These are phyloP conservation scores for Cutaneotrichosporon cutaneum DNA, from an alignment of 1,284 basidiomycete genomes.

Conservation along the genomic window DNA sequence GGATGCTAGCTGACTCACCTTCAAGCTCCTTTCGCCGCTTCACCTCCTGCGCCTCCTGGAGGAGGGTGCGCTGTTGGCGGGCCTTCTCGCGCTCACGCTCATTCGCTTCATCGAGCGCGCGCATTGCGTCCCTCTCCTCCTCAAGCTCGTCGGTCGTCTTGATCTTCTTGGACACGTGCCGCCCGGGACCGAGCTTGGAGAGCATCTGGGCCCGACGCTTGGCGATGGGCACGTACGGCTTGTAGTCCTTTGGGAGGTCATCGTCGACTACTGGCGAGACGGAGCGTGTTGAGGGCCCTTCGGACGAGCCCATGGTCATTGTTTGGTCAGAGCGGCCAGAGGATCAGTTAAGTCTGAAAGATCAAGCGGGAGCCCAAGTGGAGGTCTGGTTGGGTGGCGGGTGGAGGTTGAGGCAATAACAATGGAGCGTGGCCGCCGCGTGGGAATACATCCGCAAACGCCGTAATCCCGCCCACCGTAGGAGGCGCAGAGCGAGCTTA, in stretches of 20 bases:
- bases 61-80: conserved; percentile 75
- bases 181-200: conserved; percentile 59
- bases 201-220: conserved; percentile 40
- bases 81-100: conserved; percentile 58
- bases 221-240: conserved; percentile 23
- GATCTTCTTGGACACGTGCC: conserved; percentile 31
- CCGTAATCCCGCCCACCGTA: conserved; percentile 7
- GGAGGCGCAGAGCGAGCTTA: neutral
- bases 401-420: conserved; percentile 1
- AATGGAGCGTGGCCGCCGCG: conserved; percentile 6
- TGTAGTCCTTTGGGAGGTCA: conserved; percentile 33
- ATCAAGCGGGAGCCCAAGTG: neutral
- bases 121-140: conserved; percentile 13
- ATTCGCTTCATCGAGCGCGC: conserved; percentile 15
- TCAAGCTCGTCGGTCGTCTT: conserved; percentile 17
- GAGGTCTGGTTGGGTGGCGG: neutral
- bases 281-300: conserved; percentile 4
- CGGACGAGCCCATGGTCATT: conserved; percentile 3
- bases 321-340: no score
- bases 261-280: conserved; percentile 55
- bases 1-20: conserved; percentile 57
- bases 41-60: conserved; percentile 90
- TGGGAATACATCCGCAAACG: conserved; percentile 12
- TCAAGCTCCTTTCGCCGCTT: conserved; percentile 75
- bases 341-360: conserved; percentile 1